Base-by-base conservation (phyloP, 2,329 filamentous ascomycete genomes). In the Aphanocladium album region DNA sequence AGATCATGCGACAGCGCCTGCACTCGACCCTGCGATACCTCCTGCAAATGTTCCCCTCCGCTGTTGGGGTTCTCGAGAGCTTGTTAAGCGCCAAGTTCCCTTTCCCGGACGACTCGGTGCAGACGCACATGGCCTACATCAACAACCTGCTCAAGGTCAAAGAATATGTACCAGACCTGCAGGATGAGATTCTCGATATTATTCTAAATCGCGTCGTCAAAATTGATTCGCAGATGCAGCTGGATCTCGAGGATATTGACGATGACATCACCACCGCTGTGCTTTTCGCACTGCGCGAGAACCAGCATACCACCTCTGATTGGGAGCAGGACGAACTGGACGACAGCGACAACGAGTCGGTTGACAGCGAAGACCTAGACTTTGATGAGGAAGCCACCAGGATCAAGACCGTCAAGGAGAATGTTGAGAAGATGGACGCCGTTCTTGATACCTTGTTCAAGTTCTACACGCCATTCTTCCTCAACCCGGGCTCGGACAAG, bases 221-320 rank as follows among this genome's bases (percentile, higher is more conserved):
- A 74, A 90, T 98, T 62, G 95, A 99, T 71, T 91, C 96, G 1
- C 90, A 97, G 71, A 95, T 98, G 73, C 93, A 97, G 74, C 84
- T 93, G 54, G 93, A 98, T 69, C 79, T 98, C 68, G 92, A 98
- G 64, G 93, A 98, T 67, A 78, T 96, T 63, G 93, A 97, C 64
- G 93, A 98, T 64, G 90, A 96, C 60, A 81, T 91, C 11, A 89
- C 91, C 59, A 86, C 92, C 25, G 85, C 87, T 57, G 84, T 93
- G 19, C 81, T 90, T 55, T 80, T 81, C 70, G 83, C 74, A 19
- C 65, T 78, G 43, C 71, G 71, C 6, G 72, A 68, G 62, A 67
- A 63, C 63, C 66, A 61, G 25, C 69, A 60, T 41, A 62, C 62
- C 56, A 54, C 55, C n/a, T 64, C 59, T 2, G 66, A 67, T 23